Evolutionary conservation across 345 rosid species (phyloP).

Genomic region (Psidium guajava): DNA sequence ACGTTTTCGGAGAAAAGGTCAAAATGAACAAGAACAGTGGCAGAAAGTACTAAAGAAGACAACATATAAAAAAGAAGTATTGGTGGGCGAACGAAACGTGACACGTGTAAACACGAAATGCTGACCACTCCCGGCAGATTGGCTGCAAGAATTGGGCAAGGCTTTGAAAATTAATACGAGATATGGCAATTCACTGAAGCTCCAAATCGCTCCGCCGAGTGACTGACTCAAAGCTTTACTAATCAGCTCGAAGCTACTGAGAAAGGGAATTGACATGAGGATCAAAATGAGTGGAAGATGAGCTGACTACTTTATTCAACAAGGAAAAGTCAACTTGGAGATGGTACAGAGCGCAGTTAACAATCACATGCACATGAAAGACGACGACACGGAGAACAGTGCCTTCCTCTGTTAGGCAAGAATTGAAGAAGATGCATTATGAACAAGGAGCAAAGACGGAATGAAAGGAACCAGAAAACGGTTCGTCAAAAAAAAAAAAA

Average conservation of each 20-base stretch:
- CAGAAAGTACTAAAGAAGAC: not conserved
- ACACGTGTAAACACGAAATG: not conserved
- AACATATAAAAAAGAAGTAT: not conserved
- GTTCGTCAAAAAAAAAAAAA: not conserved
- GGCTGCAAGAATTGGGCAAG: not conserved
- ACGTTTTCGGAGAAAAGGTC: not conserved
- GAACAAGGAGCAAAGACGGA: not conserved
- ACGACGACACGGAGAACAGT: not conserved
- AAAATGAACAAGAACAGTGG: not conserved
- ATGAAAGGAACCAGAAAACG: not conserved
- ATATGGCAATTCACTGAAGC: not conserved
- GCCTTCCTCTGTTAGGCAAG: not conserved
- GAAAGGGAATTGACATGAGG: not conserved
- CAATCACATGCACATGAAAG: not conserved
- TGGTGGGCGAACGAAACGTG: not conserved
- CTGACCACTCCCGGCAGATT: not conserved
- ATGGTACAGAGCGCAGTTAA: not conserved
- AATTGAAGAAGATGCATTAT: not conserved
- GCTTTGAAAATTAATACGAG: not conserved
- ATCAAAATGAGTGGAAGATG: not conserved
- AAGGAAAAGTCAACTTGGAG: not conserved
- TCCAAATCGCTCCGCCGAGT: not conserved
- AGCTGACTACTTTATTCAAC: not conserved
- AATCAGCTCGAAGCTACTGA: not conserved
- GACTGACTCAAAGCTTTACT: not conserved